These are phyloP conservation scores for Rhytidiadelphus loreus DNA, from an alignment of 225 moss, liverwort and hornwort genomes.

Conservation along the genomic window DNA sequence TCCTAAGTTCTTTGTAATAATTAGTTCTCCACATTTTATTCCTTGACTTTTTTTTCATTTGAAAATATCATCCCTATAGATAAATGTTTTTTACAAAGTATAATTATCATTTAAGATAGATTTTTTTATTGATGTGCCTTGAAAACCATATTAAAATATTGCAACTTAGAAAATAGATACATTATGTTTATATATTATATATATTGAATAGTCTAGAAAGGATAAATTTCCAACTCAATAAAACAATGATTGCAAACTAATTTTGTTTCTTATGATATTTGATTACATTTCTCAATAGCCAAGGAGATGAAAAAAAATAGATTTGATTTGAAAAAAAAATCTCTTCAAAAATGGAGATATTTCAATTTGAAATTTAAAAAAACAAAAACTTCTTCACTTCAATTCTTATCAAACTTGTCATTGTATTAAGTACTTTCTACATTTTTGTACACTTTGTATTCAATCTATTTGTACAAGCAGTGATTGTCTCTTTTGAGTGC, in stretches of 20 bases:
- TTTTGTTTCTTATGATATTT: neutral
- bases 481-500: too few relatives aligned
- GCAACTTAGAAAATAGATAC: neutral
- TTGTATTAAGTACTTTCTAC: fast-evolving
- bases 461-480: too few relatives aligned
- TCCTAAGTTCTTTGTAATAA: neutral
- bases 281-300: neutral
- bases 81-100: neutral
- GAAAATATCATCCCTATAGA: neutral
- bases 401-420: neutral
- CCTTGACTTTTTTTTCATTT: neutral
- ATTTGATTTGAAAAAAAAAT: neutral
- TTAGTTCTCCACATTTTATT: neutral
- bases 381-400: too few relatives aligned
- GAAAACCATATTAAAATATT: neutral
- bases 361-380: neutral
- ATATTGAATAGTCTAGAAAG: neutral
- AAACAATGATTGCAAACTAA: neutral
- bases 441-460: fast-evolving
- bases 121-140: neutral
- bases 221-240: neutral
- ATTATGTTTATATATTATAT: neutral
- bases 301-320: too few relatives aligned
- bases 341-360: neutral
- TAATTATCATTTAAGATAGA: neutral